Conservation (phyloP, 495 filamentous ascomycete species). For the Haplographium delicatum region DNA sequence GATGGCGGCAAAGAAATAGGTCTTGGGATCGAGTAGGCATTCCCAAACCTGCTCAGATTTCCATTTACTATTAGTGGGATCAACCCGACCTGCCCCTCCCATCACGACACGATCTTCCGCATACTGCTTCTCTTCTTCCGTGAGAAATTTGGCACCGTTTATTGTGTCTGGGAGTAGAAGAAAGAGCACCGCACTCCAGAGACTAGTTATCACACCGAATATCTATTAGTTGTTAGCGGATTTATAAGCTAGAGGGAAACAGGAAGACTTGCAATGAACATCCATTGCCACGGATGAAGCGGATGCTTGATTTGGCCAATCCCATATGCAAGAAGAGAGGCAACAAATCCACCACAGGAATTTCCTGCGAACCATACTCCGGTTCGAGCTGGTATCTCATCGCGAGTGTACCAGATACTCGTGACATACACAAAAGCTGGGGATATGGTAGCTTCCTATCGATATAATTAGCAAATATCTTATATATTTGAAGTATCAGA, state of each 20-base stretch:
- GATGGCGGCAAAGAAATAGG: constrained; percentile 35
- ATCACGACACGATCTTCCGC: constrained; percentile 33
- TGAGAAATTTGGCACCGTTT: constrained; percentile 62
- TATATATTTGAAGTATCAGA: constrained; percentile 44
- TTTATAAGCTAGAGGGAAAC: constrained; percentile 53
- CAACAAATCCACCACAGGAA: constrained; percentile 32
- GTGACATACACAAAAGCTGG: constrained; percentile 57
- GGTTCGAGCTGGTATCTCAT: constrained; percentile 52
- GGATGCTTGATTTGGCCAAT: constrained; percentile 31
- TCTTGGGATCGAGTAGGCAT: constrained; percentile 38
- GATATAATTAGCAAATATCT: constrained; percentile 54
- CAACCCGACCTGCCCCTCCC: constrained; percentile 32
- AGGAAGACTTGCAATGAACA: constrained; percentile 55
- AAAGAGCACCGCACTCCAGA: constrained; percentile 53
- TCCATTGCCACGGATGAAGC: constrained; percentile 42
- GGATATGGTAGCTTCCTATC: constrained; percentile 50
- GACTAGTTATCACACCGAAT: constrained; percentile 55
- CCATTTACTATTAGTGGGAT: constrained; percentile 29
- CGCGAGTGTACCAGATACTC: constrained; percentile 56
- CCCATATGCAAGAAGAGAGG: constrained; percentile 14
- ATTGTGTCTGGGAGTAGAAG: constrained; percentile 66
- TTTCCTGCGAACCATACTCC: constrained; percentile 64
- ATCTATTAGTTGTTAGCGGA: constrained; percentile 47
- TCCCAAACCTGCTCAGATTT: constrained; percentile 32
- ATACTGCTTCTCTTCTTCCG: constrained; percentile 43